Evolutionary conservation across 1,139 yeast genomes (phyloP), one percentile per base, ranked within the genome.

Genomic region (Geotrichum fermentans): DNA sequence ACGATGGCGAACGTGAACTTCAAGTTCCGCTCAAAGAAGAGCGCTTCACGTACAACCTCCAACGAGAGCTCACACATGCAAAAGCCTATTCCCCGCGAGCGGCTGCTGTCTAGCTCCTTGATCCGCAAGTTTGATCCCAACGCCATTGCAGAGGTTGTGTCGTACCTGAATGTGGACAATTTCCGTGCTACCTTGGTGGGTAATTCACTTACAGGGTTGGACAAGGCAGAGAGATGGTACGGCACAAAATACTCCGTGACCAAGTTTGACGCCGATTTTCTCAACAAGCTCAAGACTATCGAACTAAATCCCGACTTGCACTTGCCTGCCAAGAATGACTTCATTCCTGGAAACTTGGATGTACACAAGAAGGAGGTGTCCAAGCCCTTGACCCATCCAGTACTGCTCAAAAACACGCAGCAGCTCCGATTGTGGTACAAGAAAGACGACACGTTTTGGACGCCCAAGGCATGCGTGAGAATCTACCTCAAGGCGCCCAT

Each of bases 381-480:
- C 20, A 64, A 62, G 30, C 73, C 75, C 6, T 55, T 66, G 18
- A 70, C 67, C 47, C 70, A 71, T 41, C 89, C 89, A 2, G 60
- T 67, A 16, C 64, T 83, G 40, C 61, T 82, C 46, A 56, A 69
- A 52, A 64, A 71, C 26, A 69, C 69, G 42, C 62, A 69, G 0
- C 66, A 62, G 41, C 61, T 73, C 35, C 78, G 73, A 58, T 71
- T 88, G 33, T 92, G 98, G 98, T 88, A 75, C 66, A 92, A 90
- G 64, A 84, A 84, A 61, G 97, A 92, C 67, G 96, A 92, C 57
- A 80, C 83, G 43, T 87, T 92, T 62, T 80, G 85, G 73, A 84
- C 86, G 16, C 98, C 98, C 42, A 86, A 90, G 66, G 94, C 94
- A 0, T 73, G 79, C 43, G 77, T 88, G 29, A 78, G 79, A 44